phyloP scores from a whole-genome alignment of 176 grass and related monocot species.

The Bolboschoenus planiculmis region DNA sequence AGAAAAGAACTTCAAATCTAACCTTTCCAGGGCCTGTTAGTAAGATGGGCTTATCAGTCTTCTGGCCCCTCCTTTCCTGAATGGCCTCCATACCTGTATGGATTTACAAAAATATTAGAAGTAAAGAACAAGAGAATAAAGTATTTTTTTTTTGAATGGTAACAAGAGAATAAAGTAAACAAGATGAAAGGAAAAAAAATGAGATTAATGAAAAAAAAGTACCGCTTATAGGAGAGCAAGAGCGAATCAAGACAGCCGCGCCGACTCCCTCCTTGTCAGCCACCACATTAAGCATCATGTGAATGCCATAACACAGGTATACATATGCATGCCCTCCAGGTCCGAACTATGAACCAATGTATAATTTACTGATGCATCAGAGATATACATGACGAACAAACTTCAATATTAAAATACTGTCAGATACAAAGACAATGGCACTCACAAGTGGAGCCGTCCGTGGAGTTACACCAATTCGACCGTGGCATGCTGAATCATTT shows the following conservation, averaged over 20 bases:
- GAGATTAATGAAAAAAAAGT: not conserved
- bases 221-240: slow-evolving; percentile 74
- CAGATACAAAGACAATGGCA: not conserved
- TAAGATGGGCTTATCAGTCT: slow-evolving; percentile 74
- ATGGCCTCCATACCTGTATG: slow-evolving; percentile 55
- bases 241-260: slow-evolving; percentile 80
- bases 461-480: slow-evolving; percentile 57
- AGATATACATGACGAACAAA: not conserved
- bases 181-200: not conserved
- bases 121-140: slow-evolving; percentile 1
- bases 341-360: slow-evolving; percentile 53
- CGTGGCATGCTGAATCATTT: slow-evolving; percentile 85
- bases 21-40: slow-evolving; percentile 94
- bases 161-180: not conserved
- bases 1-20: not conserved
- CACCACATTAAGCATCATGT: slow-evolving; percentile 95
- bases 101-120: not conserved
- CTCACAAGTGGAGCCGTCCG: slow-evolving; percentile 75
- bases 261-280: slow-evolving; percentile 72
- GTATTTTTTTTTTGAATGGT: no score
- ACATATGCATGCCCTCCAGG: slow-evolving; percentile 85
- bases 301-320: slow-evolving; percentile 84
- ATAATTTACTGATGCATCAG: not conserved
- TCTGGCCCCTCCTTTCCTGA: slow-evolving; percentile 59
- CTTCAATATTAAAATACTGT: not conserved